Evolutionary conservation across 78 protist genomes (phyloP).

Genomic region (Anaeramoeba flamelloides): DNA sequence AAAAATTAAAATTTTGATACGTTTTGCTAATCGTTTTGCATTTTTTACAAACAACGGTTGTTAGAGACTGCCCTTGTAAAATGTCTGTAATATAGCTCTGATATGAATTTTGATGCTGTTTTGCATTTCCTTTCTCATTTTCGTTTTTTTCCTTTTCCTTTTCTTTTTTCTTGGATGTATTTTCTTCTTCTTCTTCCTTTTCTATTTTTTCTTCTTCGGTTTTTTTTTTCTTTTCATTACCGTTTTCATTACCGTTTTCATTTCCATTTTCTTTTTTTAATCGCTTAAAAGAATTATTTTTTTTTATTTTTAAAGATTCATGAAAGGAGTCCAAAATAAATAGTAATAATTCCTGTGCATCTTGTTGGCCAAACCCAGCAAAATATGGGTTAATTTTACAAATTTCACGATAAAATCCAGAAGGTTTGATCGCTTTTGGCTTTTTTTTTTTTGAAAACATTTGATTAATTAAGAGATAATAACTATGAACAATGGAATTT

Average conservation of each 20-base stretch:
- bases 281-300: too few species aligned
- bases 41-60: neutral
- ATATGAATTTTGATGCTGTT: too few species aligned
- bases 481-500: too few species aligned
- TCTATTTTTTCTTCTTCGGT: neutral
- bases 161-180: neutral
- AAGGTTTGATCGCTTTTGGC: too few species aligned
- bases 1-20: neutral
- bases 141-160: neutral
- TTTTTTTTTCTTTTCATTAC: neutral
- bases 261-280: neutral
- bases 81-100: neutral
- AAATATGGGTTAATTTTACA: neutral
- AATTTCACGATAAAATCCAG: too few species aligned
- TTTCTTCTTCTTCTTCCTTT: neutral
- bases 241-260: neutral
- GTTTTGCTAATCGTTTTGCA: neutral
- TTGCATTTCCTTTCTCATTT: too few species aligned
- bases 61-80: neutral
- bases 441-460: too few species aligned
- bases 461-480: too few species aligned
- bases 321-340: neutral
- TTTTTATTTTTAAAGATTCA: neutral
- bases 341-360: neutral
- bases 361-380: neutral